These are phyloP conservation scores for Dorcoceras hygrometricum DNA, from an alignment of 257 asterid genomes.

Conservation along the genomic window DNA sequence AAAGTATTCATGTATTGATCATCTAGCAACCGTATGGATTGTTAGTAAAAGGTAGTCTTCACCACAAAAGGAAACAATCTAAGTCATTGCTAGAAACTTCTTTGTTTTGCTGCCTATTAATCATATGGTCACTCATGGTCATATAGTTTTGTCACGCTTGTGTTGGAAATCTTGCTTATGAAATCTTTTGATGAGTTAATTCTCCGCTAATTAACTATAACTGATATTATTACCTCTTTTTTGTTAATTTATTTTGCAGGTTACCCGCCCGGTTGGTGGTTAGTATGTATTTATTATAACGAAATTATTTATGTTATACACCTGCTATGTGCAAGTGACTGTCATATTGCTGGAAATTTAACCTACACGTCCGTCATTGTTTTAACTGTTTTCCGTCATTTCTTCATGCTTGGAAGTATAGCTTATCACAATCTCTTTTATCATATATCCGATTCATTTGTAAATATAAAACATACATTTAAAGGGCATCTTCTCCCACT, in stretches of 20 bases:
- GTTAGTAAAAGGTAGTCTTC: neutral
- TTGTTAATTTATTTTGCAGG: conserved; percentile 40
- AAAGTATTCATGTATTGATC: neutral
- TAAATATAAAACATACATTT: too few species aligned
- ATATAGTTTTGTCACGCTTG: neutral
- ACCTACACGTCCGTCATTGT: conserved; percentile 4
- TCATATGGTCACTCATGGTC: neutral
- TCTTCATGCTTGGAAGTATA: neutral
- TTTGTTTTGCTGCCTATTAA: neutral
- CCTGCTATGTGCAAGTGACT: conserved; percentile 7
- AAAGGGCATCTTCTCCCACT: too few species aligned
- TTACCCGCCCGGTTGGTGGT: conserved; percentile 49
- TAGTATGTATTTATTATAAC: conserved; percentile 27
- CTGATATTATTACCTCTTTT: conserved; percentile 16
- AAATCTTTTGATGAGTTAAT: neutral
- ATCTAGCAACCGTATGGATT: neutral
- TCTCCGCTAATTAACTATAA: neutral
- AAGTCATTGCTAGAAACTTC: neutral
- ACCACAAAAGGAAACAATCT: neutral
- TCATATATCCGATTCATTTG: too few species aligned
- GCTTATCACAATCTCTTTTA: neutral
- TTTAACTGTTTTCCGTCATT: neutral
- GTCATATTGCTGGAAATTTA: conserved; percentile 1
- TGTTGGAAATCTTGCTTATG: neutral
- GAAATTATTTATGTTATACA: conserved; percentile 12